Evolutionary conservation across 1,139 yeast species (phyloP).

Genomic region (Wickerhamiella infanticola): DNA sequence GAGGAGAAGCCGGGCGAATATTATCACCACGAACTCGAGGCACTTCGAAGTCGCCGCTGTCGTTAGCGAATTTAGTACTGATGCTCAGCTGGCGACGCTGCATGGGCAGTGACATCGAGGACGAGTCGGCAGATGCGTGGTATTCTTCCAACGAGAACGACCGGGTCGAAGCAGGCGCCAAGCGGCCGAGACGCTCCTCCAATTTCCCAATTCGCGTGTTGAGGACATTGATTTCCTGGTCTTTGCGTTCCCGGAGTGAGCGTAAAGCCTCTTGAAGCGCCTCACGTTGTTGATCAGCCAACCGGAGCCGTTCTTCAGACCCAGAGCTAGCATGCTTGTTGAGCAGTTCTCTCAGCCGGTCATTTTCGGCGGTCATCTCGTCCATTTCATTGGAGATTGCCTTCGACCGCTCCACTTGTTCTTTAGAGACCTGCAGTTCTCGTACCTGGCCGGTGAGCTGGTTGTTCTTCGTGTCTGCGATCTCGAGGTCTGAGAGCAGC

Average conservation of each 20-base stretch:
- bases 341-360: constrained; percentile 19
- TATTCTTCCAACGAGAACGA: constrained; percentile 3
- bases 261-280: constrained; percentile 29
- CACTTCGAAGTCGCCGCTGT: constrained; percentile 4
- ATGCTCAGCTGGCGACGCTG: constrained; percentile 1
- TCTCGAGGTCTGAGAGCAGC: constrained; percentile 17
- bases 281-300: constrained; percentile 28
- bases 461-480: background rate
- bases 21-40: constrained; percentile 5
- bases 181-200: constrained; percentile 20
- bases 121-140: background rate
- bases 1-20: constrained; percentile 6
- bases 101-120: background rate
- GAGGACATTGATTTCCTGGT: constrained; percentile 23
- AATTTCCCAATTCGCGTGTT: constrained; percentile 21
- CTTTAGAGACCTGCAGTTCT: constrained; percentile 1
- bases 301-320: constrained; percentile 22
- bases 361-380: constrained; percentile 23
- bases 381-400: constrained; percentile 14
- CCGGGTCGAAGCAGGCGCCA: constrained; percentile 10
- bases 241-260: constrained; percentile 25
- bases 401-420: constrained; percentile 1
- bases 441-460: constrained; percentile 3
- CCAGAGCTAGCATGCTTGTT: constrained; percentile 22
- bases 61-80: background rate